A percentile compares a stretch with the other conserved stretches of the same genome.
phyloP scores from a whole-genome alignment of 495 filamentous ascomycete genomes.

The Entonaema liquescens region DNA sequence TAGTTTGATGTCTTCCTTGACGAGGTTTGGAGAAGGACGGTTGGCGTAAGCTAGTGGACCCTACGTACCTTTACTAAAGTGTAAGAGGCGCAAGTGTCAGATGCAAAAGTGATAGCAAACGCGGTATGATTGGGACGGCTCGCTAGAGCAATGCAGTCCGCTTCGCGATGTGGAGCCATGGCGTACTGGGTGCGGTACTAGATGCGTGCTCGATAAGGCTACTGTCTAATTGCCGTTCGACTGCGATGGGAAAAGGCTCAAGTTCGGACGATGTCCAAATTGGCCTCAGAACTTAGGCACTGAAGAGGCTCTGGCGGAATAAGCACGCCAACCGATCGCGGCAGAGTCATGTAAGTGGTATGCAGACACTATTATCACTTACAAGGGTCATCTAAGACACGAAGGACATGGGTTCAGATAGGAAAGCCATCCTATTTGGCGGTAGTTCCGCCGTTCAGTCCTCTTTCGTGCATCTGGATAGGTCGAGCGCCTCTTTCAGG shows the following conservation, averaged over 20 bases:
- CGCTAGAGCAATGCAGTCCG: constrained; percentile 19
- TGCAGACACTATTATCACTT: constrained; percentile 42
- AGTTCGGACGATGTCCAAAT: constrained; percentile 34
- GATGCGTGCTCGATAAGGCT: constrained; percentile 32
- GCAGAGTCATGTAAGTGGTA: constrained; percentile 40
- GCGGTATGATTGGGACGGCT: constrained; percentile 37
- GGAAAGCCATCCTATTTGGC: constrained; percentile 44
- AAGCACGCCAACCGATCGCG: constrained; percentile 40
- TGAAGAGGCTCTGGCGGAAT: constrained; percentile 39
- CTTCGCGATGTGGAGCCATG: constrained; percentile 31
- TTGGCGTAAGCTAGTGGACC: constrained; percentile 37
- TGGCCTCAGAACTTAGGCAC: constrained; percentile 35
- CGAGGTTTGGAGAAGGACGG: constrained; percentile 26
- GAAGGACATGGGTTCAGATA: constrained; percentile 28
- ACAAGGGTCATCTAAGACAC: constrained; percentile 43
- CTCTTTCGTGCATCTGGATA: constrained; percentile 37
- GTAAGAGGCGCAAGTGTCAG: constrained; percentile 39
- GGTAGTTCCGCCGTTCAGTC: constrained; percentile 30
- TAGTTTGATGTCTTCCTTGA: constrained; percentile 24
- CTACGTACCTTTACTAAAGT: constrained; percentile 32
- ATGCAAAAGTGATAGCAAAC: constrained; percentile 34
- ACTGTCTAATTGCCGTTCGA: constrained; percentile 32
- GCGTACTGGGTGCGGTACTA: constrained; percentile 9
- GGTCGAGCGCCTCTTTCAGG: constrained; percentile 45
- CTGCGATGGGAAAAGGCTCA: constrained; percentile 25